Evolutionary conservation across 495 filamentous ascomycete genomes (phyloP), one percentile per base, ranked within the genome.

Genomic region (Neurospora sp.): DNA sequence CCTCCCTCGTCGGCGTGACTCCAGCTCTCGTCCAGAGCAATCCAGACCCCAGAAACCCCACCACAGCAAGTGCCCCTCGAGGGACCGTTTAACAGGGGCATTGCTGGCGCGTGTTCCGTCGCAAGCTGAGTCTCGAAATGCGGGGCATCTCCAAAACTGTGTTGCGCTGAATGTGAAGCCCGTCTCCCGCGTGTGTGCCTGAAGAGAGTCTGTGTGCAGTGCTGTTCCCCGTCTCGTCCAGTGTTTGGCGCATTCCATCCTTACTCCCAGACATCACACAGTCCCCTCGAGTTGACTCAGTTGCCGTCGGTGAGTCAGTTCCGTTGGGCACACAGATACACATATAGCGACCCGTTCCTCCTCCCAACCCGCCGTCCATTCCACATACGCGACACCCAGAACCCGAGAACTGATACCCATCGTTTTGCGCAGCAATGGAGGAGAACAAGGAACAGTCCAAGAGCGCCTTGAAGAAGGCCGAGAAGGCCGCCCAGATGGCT

Each of bases 401-500:
- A 65, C 53, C 14, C 53, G 53, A 65, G 27, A 20, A 65, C 53
- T 65, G 22, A 65, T 65, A 65, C 2, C 53, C 53, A 14, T 65
- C 53, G 14, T 35, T 65, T 65, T 65, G 59, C 37, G 75, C 75
- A 73, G 74, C 75, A 76, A 85, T 85, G 82, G 83, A 79, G 74
- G 82, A 83, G 68, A 76, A 75, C 44, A 79, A 80, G 72, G 86
- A 90, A 75, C 78, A 82, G 53, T 90, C 89, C 68, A 92, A 92
- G 84, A 91, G 87, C 79, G 91, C 91, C 71, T 83, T 87, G 68
- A 92, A 92, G 82, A 93, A 92, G 80, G 89, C 90, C 42, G 87
- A 83, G 75, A 91, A 91, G 83, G 83, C 85, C 77, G 89, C 88
- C 20, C 90, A 90, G 77, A 81, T 88, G 78, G 88, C 89, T 59